Percentiles rank a stretch among this genome's conserved stretches.
Conservation (phyloP, 345 rosid genomes). For the Eucalyptus pauciflora region DNA sequence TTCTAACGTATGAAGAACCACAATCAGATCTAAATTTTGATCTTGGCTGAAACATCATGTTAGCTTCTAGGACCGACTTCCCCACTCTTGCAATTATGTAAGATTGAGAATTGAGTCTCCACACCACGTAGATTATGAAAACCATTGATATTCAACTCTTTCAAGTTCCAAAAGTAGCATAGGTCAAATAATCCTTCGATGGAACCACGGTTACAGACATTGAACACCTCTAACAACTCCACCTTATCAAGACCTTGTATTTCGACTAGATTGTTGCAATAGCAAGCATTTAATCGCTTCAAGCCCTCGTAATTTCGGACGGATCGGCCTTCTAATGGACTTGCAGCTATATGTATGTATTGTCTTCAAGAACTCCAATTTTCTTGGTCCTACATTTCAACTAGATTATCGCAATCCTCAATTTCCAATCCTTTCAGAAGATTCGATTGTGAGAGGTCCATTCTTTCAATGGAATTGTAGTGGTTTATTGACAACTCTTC, state of each 20-base stretch:
- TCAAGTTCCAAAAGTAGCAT: not conserved
- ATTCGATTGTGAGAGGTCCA: not conserved
- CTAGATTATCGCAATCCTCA: not conserved
- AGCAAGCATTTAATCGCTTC: not conserved
- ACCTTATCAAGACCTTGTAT: not conserved
- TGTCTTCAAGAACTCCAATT: not conserved
- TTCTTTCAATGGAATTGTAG: not conserved
- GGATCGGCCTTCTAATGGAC: not conserved
- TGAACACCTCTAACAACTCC: not conserved
- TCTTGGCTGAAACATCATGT: not conserved
- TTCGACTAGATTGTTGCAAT: not conserved
- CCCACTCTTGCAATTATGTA: not conserved
- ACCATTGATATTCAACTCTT: not conserved
- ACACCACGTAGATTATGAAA: not conserved
- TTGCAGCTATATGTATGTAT: fast-evolving
- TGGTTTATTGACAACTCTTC: not conserved
- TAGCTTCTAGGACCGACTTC: not conserved
- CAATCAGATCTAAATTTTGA: not conserved
- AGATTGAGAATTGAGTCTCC: not conserved
- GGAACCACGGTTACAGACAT: not conserved
- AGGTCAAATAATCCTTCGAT: not conserved
- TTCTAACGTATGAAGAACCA: not conserved
- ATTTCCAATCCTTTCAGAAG: fast-evolving
- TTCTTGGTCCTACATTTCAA: not conserved
- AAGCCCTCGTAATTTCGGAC: fast-evolving